Conservation (phyloP, 1,284 basidiomycete species). For the Sphaerobolus stellatus region DNA sequence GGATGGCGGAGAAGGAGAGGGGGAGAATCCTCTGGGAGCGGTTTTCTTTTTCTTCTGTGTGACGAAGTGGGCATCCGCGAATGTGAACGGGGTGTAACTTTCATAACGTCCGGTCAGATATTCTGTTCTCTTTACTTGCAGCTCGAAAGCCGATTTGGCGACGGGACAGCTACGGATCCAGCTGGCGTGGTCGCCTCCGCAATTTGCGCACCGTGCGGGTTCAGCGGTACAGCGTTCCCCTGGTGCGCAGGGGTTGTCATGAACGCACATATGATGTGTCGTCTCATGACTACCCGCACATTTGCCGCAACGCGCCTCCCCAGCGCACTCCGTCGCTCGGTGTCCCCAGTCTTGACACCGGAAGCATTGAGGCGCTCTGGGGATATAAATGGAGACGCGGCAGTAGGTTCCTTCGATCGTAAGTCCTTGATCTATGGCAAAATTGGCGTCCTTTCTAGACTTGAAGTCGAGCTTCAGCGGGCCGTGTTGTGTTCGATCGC, state of each 20-base stretch:
- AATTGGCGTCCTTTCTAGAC: conserved; percentile 13
- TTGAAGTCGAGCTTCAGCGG: neutral
- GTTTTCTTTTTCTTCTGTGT: conserved; percentile 8
- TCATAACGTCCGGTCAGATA: neutral
- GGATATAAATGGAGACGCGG: neutral
- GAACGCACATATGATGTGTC: conserved; percentile 25
- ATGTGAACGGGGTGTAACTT: neutral
- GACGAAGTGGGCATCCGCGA: conserved; percentile 2
- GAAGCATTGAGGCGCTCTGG: conserved; percentile 21
- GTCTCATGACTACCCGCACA: too few species aligned
- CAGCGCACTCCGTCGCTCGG: conserved; percentile 15
- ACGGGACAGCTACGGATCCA: conserved; percentile 11
- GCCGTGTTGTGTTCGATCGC: too few species aligned
- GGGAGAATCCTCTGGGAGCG: too few species aligned
- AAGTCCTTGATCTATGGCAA: conserved; percentile 6
- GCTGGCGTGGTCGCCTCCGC: conserved; percentile 19
- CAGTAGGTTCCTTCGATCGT: conserved; percentile 1
- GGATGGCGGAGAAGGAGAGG: too few species aligned
- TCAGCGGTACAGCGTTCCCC: conserved; percentile 21
- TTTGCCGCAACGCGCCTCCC: too few species aligned
- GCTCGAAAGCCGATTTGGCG: neutral
- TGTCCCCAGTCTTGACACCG: too few species aligned
- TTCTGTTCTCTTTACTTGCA: neutral
- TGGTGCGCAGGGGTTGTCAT: conserved; percentile 22
- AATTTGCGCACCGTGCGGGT: conserved; percentile 23